A percentile compares a stretch with the other conserved stretches of the same genome.
Evolutionary conservation across 306 rosid species (phyloP).

Genomic region (Sicyos baderoa): DNA sequence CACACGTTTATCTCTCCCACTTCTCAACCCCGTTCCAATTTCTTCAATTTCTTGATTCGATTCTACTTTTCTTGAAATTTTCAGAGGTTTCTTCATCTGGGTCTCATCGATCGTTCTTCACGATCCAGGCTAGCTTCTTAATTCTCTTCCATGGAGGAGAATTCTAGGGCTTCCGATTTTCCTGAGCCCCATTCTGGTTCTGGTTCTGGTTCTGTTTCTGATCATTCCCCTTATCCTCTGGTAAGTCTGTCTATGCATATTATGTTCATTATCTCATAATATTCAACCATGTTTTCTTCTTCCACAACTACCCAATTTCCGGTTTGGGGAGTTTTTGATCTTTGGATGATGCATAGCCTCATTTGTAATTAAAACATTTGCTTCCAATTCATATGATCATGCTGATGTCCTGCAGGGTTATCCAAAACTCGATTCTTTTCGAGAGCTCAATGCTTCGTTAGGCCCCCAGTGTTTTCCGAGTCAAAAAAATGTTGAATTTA

Average conservation of each 20-base stretch:
- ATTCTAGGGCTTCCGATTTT: conserved; percentile 26
- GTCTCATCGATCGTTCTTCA: neutral
- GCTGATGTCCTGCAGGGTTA: conserved; percentile 11
- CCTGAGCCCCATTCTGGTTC: neutral
- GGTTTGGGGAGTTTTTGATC: no score
- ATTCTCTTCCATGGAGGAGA: conserved; percentile 25
- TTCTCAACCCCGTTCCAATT: neutral
- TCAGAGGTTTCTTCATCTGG: neutral
- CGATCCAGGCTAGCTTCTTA: no score
- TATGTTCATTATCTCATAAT: neutral
- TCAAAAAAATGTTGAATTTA: neutral
- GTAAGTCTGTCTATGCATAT: conserved; percentile 22
- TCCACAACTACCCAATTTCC: no score
- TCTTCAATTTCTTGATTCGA: neutral
- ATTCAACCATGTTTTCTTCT: no score
- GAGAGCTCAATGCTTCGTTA: neutral
- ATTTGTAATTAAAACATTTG: no score
- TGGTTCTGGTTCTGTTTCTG: neutral
- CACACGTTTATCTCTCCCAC: neutral
- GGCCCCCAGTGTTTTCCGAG: neutral
- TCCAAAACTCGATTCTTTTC: conserved; percentile 3
- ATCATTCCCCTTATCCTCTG: conserved; percentile 16
- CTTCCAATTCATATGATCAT: conserved; percentile 11
- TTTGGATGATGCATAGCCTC: no score
- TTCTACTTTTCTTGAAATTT: neutral